A percentile compares a stretch with the other conserved stretches of the same genome.
phyloP scores from a whole-genome alignment of 2,329 filamentous ascomycete genomes.

The Herpotrichia juniperi region DNA sequence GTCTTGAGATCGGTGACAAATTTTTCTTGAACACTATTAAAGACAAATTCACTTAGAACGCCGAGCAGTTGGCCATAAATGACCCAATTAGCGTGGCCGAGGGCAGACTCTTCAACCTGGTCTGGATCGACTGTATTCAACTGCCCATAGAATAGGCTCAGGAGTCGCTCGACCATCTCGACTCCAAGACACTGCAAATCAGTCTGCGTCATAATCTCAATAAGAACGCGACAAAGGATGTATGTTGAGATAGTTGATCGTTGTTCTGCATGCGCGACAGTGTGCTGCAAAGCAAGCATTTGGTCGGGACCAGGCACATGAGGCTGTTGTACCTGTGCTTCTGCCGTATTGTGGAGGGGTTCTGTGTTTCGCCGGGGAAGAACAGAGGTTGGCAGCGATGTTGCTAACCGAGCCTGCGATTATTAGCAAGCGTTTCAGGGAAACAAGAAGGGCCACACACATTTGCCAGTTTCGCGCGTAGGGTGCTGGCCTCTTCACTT shows the following conservation, averaged over 20 bases:
- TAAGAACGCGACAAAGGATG: slow-evolving; percentile 88
- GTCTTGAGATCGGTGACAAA: slow-evolving; percentile 82
- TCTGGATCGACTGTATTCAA: slow-evolving; percentile 87
- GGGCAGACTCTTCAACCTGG: slow-evolving; percentile 74
- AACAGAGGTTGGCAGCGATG: slow-evolving; percentile 26
- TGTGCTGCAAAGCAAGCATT: slow-evolving; percentile 65
- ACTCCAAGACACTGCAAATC: slow-evolving; percentile 79
- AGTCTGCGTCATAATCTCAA: slow-evolving; percentile 93
- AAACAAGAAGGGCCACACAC: slow-evolving; percentile 19
- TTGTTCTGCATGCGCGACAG: slow-evolving; percentile 80
- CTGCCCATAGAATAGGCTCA: slow-evolving; percentile 96
- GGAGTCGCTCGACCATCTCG: slow-evolving; percentile 92
- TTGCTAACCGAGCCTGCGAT: slow-evolving; percentile 36
- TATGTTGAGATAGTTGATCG: slow-evolving; percentile 95
- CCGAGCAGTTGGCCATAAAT: slow-evolving; percentile 91
- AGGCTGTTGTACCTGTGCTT: slow-evolving; percentile 29
- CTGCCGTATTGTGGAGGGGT: slow-evolving; percentile 32
- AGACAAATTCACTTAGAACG: slow-evolving; percentile 95
- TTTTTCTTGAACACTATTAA: slow-evolving; percentile 78
- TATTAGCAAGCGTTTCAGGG: slow-evolving; percentile 20
- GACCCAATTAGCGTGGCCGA: slow-evolving; percentile 94
- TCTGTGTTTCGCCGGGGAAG: slow-evolving; percentile 47
- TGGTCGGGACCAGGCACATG: slow-evolving; percentile 35
- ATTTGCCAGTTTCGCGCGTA: slow-evolving; percentile 38
- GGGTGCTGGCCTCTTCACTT: slow-evolving; percentile 74